Evolutionary conservation across 306 rosid species (phyloP).

Genomic region (Prunus mume): DNA sequence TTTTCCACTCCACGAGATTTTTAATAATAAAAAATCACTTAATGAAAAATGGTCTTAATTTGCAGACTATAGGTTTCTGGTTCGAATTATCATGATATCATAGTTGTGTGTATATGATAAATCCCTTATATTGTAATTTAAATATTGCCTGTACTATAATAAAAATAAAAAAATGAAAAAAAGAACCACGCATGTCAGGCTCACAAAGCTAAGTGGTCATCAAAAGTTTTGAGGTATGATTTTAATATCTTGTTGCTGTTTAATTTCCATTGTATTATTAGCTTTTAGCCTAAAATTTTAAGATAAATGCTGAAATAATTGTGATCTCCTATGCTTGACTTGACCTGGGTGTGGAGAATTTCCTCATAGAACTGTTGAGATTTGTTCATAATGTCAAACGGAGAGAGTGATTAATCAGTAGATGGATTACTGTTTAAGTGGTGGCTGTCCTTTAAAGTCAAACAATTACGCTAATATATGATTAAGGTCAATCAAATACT

Average conservation of each 20-base stretch:
- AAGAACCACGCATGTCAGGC: neutral
- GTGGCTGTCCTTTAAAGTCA: neutral
- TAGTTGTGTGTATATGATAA: too few species aligned
- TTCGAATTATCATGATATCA: too few species aligned
- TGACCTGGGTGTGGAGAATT: slow-evolving; percentile 1
- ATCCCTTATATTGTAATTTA: too few species aligned
- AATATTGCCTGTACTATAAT: too few species aligned
- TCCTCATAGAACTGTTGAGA: neutral
- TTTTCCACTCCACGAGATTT: too few species aligned
- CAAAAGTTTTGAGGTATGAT: neutral
- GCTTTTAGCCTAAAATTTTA: neutral
- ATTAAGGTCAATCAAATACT: neutral
- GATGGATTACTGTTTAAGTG: neutral
- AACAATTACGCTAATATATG: neutral
- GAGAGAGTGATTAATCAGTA: neutral
- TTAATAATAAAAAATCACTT: too few species aligned
- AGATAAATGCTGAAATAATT: neutral
- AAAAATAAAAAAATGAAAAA: too few species aligned
- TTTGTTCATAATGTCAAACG: neutral
- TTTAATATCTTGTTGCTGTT: neutral
- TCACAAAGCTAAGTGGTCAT: neutral
- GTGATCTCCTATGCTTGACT: neutral
- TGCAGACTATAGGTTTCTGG: fast-evolving
- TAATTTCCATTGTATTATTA: neutral
- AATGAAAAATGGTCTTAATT: too few species aligned